Base-by-base conservation (phyloP, 73 alveolate genomes). In the Halteria grandinella region DNA sequence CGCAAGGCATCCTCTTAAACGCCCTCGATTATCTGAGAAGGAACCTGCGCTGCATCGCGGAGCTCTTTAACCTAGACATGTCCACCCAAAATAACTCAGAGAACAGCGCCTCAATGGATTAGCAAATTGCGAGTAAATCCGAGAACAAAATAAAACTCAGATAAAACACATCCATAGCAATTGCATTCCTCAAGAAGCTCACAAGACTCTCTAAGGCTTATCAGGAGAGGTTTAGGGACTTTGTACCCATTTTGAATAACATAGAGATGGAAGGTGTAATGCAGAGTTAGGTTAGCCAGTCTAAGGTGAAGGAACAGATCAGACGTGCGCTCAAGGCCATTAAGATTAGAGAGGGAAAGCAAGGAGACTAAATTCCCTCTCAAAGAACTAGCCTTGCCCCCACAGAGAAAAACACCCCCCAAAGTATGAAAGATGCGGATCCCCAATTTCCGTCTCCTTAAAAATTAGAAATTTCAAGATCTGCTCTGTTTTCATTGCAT, bases 11-110 rank as follows among this genome's bases (percentile, higher is more conserved):
- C 8, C 25, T 66, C 15, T 53, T 66, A n/a, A 66, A 66, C 29
- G 80, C 80, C 6, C 20, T 66, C 23, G 80, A 66, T 17, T 66
- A 66, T 66, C 55, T 66, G 15, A 66, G 47, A 43, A 66, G 47
- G 53, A 66, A 66, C 52, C 47, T 66, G 41, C 43, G 28, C 43
- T 41, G 69, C 29, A 25, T 66, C 11, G 32, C n/a, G 25, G 80
- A 66, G 5, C 25, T 66, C 27, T 15, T 45, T n/a, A n/a, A n/a
- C n/a, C n/a, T n/a, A n/a, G n/a, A n/a, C n/a, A n/a, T 17, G 3
- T 41, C 10, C 20, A n/a, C 25, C 60, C 78, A 8, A 34, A 34
- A 33, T 44, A 41, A 47, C 10, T 25, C 24, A 62, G 3, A 36
- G 8, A 34, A 41, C 24, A 62, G 43, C 17, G 36, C 15, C 6